Percentiles rank a stretch among this genome's conserved stretches.
Evolutionary conservation across 139 green algal species (phyloP).

Genomic region (Picochlorum sp.): DNA sequence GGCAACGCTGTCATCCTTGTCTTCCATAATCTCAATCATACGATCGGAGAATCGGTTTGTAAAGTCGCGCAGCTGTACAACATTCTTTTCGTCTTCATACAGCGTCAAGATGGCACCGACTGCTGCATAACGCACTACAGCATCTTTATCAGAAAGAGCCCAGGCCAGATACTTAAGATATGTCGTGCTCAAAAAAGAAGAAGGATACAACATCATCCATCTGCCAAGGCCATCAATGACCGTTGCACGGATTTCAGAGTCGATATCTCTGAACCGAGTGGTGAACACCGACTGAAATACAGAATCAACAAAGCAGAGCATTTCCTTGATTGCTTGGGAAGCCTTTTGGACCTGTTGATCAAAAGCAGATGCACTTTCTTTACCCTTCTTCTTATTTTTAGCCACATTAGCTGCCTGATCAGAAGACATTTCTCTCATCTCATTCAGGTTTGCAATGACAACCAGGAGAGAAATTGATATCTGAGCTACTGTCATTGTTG

Average conservation of each 20-base stretch:
- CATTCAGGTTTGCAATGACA: constrained; percentile 22
- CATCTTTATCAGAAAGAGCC: constrained; percentile 75
- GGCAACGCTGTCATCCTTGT: constrained; percentile 67
- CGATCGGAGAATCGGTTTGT: constrained; percentile 60
- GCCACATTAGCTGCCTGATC: constrained; percentile 40
- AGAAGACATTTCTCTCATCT: constrained; percentile 39
- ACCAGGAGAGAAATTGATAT: constrained; percentile 50
- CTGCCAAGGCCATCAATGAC: constrained; percentile 68
- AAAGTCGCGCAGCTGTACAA: constrained; percentile 57
- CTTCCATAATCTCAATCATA: constrained; percentile 73
- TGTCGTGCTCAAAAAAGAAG: constrained; percentile 64
- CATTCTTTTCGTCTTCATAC: constrained; percentile 44
- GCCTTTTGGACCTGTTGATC: constrained; percentile 28
- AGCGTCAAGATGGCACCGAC: constrained; percentile 41
- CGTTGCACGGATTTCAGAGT: constrained; percentile 48
- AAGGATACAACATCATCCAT: constrained; percentile 65
- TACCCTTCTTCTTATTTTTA: constrained; percentile 9
- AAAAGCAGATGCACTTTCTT: constrained; percentile 24
- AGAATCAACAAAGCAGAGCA: constrained; percentile 33
- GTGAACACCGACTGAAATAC: constrained; percentile 48
- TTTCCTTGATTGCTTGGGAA: constrained; percentile 26
- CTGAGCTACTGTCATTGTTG: constrained; percentile 56
- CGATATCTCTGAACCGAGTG: constrained; percentile 58
- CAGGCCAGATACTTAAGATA: constrained; percentile 98
- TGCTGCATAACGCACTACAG: constrained; percentile 42